These are phyloP conservation scores for Phlegmacium glaucopus DNA, from an alignment of 768 basidiomycete genomes.

Conservation along the genomic window DNA sequence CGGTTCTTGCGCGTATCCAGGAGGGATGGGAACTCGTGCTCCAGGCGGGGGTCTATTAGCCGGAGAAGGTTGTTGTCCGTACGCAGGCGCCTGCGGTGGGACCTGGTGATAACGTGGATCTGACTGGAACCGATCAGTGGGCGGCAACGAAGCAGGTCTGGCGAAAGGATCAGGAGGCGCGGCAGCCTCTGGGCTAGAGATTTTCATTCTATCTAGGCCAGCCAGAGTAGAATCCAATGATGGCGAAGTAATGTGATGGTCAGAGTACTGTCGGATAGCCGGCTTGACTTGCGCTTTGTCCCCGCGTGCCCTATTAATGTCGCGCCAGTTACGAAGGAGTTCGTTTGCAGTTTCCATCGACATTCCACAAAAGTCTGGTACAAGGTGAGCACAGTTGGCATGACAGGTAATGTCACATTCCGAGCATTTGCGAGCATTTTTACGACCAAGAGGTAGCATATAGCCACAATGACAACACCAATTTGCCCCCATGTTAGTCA, in stretches of 20 bases:
- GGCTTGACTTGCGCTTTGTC: constrained; percentile 42
- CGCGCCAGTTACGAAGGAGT: constrained; percentile 84
- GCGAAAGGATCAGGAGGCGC: constrained; percentile 33
- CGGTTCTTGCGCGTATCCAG: constrained; percentile 44
- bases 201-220: constrained; percentile 44
- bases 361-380: constrained; percentile 99
- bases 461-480: constrained; percentile 99
- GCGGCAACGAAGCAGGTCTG: constrained; percentile 32
- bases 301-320: constrained; percentile 76
- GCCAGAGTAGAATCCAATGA: constrained; percentile 28
- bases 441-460: constrained; percentile 94
- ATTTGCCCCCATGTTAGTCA: constrained; percentile 95
- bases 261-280: constrained; percentile 28
- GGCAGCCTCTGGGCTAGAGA: constrained; percentile 38
- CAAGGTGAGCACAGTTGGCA: constrained; percentile 95
- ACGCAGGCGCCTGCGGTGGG: constrained; percentile 20
- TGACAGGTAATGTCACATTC: constrained; percentile 98
- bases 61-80: constrained; percentile 24
- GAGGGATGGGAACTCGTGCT: constrained; percentile 39
- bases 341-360: constrained; percentile 99
- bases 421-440: constrained; percentile 93
- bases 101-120: constrained; percentile 37
- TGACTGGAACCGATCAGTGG: constrained; percentile 37
- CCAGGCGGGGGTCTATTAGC: constrained; percentile 35
- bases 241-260: constrained; percentile 30